Conservation (phyloP, 495 filamentous ascomycete species). For the Pseudotulostoma volvatum region DNA sequence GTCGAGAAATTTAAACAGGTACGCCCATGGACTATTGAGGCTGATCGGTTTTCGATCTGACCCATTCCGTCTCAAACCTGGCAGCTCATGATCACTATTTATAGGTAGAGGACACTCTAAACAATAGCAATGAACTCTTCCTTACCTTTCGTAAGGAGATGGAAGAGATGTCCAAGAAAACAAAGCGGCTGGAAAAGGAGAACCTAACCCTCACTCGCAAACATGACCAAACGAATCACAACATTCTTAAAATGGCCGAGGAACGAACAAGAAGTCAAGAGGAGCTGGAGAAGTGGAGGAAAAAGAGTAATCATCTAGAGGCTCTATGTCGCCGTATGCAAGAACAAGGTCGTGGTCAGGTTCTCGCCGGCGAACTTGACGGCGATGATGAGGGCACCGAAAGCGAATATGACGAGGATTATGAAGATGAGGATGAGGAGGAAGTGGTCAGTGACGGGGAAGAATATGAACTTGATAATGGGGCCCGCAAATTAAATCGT, state of each 20-base stretch:
- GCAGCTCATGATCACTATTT: constrained; percentile 13
- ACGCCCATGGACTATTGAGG: constrained; percentile 27
- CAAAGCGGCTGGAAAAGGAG: constrained; percentile 91
- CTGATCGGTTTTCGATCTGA: too few relatives aligned
- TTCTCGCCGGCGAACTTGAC: constrained; percentile 38
- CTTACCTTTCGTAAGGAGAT: constrained; percentile 97
- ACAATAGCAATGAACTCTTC: constrained; percentile 97
- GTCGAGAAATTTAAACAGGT: constrained; percentile 99
- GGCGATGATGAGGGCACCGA: constrained; percentile 58
- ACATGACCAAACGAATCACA: constrained; percentile 82
- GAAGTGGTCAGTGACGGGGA: constrained; percentile 50
- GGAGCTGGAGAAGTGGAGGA: constrained; percentile 64
- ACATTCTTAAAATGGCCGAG: constrained; percentile 96
- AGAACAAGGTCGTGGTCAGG: constrained; percentile 64
- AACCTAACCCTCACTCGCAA: constrained; percentile 83
- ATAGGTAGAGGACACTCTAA: constrained; percentile 95
- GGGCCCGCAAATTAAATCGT: constrained; percentile 20
- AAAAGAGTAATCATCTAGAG: constrained; percentile 85
- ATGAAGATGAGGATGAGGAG: constrained; percentile 61
- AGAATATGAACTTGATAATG: constrained; percentile 47
- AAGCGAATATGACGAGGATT: constrained; percentile 52
- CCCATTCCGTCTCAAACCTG: too few relatives aligned
- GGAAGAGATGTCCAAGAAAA: constrained; percentile 99
- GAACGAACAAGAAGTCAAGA: constrained; percentile 70
- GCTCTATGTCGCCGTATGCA: constrained; percentile 90